These are phyloP conservation scores for Colletotrichum sp. DNA, from an alignment of 2,329 filamentous ascomycete species.

Conservation along the genomic window DNA sequence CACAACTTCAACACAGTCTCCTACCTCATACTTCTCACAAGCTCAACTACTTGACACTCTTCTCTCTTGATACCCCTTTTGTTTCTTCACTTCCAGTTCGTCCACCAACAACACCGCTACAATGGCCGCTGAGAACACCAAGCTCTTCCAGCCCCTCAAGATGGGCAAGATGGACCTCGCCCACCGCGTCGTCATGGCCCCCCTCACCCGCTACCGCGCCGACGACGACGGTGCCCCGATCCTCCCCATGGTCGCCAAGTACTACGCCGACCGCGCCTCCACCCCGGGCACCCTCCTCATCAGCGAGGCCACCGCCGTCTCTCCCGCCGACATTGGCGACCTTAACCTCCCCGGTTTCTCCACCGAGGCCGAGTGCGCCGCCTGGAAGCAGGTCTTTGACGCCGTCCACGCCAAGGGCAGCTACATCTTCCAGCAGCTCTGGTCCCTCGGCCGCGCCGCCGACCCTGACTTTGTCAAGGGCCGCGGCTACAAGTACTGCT, in stretches of 20 bases:
- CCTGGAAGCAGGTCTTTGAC: slow-evolving; percentile 30
- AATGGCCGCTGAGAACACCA: slow-evolving; percentile 23
- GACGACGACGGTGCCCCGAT: slow-evolving; percentile 39
- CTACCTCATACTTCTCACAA: not conserved
- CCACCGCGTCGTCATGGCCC: slow-evolving; percentile 59
- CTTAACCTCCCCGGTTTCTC: slow-evolving; percentile 49
- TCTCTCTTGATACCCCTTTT: not conserved
- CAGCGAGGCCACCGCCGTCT: slow-evolving; percentile 33
- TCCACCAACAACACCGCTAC: not conserved
- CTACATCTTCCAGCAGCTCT: slow-evolving; percentile 29
- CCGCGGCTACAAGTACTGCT: slow-evolving; percentile 31
- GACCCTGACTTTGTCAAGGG: slow-evolving; percentile 15
- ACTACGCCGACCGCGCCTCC: slow-evolving; percentile 34
- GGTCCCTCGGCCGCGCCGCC: slow-evolving; percentile 21
- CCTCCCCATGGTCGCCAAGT: slow-evolving; percentile 28
- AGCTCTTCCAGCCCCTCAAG: slow-evolving; percentile 48
- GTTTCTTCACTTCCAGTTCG: not conserved
- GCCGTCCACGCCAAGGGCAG: slow-evolving; percentile 33
- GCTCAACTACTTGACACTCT: not conserved
- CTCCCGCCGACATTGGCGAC: slow-evolving; percentile 26
- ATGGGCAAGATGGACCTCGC: slow-evolving; percentile 43
- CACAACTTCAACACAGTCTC: not conserved
- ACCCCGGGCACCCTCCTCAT: slow-evolving; percentile 49
- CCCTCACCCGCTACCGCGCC: slow-evolving; percentile 60
- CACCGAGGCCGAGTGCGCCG: slow-evolving; percentile 28